Conservation (phyloP, 306 rosid genomes). For the Pyrus betulifolia region DNA sequence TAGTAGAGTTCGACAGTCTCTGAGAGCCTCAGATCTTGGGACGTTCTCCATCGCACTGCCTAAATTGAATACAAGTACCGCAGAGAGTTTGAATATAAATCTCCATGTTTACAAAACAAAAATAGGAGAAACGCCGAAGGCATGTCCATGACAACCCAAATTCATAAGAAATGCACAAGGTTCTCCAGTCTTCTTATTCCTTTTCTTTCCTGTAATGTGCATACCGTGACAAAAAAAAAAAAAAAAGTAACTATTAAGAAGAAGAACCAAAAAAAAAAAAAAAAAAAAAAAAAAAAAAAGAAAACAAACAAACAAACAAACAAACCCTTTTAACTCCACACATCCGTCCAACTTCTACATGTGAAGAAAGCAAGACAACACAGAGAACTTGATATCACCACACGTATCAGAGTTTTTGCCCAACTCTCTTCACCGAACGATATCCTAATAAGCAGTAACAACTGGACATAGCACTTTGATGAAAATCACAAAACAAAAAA, state of each 20-base stretch:
- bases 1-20: no score
- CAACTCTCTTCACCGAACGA: not conserved
- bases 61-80: conserved; percentile 27
- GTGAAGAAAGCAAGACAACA: not conserved
- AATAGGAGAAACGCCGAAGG: conserved; percentile 30
- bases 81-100: not conserved
- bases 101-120: not conserved
- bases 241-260: no score
- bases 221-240: not conserved
- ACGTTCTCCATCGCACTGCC: conserved; percentile 78
- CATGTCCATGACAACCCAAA: conserved; percentile 23
- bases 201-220: conserved; percentile 62
- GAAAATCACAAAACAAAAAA: no score
- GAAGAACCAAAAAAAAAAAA: not conserved
- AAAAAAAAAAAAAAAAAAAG: not conserved
- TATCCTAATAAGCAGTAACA: conserved; percentile 34
- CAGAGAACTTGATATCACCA: not conserved
- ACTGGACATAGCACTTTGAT: no score
- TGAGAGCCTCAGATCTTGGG: conserved; percentile 41
- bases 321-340: not conserved
- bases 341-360: not conserved
- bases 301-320: no score
- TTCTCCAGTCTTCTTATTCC: conserved; percentile 68
- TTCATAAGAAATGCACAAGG: no score
- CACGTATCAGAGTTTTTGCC: not conserved